Base-by-base conservation (phyloP, 2,329 filamentous ascomycete species). In the Capronia americana region DNA sequence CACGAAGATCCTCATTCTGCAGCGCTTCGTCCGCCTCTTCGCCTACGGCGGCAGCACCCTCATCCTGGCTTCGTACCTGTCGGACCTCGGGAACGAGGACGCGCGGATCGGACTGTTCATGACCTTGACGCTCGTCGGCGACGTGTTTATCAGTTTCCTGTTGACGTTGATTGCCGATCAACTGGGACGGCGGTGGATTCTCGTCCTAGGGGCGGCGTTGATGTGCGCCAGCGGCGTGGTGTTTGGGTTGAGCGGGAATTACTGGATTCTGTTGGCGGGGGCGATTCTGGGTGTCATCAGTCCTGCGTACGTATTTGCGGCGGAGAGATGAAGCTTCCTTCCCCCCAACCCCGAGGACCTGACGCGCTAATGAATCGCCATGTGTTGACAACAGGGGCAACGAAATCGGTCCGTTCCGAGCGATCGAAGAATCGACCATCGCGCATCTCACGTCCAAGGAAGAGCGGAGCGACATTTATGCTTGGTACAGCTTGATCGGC, bases 61-160 rank as follows among this genome's bases (percentile, higher is more conserved):
- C 53, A 85, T 88, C 59, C 80, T 90, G 53, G 87, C 86, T 11
- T 84, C 87, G 17, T 89, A 88, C 73, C 84, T 90, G 58, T 82
- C 84, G 6, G 81, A 83, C 23, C 76, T 89, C 12, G 76, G 79
- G 0, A 83, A 88, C 61, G 80, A 86, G 0, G 87, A 89, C 74
- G 79, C 83, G 28, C 82, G 80, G 24, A 89, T 89, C 65, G 87
- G 87, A 5, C 73, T 89, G 6, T 89, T 90, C 71, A 88, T 90
- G 86, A 88, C 85, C 0, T 76, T 89, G 44, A 90, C 87, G 0
- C 79, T 89, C 14, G 73, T 83, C 1, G 87, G 87, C 12, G 87
- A 90, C 76, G 86, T 89, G 1, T 74, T 85, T 0, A 83, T 89
- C 7, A 84, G 84, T 1, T 82, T 88, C 4, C 74, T 84, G 20